Percentiles rank a stretch among this genome's conserved stretches.
Conservation (phyloP, 2,329 filamentous ascomycete genomes). For the Thelonectria rubi region DNA sequence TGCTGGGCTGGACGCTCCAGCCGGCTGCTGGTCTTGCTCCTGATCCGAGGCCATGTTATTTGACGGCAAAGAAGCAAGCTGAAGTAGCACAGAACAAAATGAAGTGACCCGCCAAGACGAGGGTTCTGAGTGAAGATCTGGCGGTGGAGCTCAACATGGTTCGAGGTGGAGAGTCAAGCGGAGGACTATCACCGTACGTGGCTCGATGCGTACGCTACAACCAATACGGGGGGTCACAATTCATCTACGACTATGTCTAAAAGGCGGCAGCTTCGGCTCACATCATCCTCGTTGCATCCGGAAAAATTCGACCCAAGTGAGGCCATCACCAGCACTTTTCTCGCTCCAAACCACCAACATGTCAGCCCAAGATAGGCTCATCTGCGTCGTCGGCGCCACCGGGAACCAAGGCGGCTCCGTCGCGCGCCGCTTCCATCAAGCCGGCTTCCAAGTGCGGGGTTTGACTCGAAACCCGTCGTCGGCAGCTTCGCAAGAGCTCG, state of each 20-base stretch:
- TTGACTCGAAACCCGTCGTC: slow-evolving; percentile 57
- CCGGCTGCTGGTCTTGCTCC: slow-evolving; percentile 15
- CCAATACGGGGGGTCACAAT: background rate
- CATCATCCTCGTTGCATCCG: background rate
- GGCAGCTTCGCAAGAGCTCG: slow-evolving; percentile 51
- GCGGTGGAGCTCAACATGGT: slow-evolving; percentile 1
- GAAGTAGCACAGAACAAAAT: background rate
- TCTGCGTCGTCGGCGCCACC: slow-evolving; percentile 58
- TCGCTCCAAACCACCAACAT: background rate
- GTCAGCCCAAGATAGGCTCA: slow-evolving; percentile 45
- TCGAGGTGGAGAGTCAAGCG: slow-evolving; percentile 3
- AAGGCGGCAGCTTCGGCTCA: background rate
- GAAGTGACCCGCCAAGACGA: background rate
- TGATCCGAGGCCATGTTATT: background rate
- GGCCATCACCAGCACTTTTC: background rate
- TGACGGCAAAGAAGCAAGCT: background rate
- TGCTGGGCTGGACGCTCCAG: background rate
- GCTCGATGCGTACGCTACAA: background rate
- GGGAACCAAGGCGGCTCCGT: slow-evolving; percentile 63
- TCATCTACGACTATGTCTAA: background rate
- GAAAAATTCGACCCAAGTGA: background rate
- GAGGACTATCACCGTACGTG: background rate
- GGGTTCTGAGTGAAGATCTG: background rate
- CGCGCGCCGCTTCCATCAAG: slow-evolving; percentile 55
- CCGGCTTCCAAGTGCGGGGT: slow-evolving; percentile 56